A percentile compares a stretch with the other conserved stretches of the same genome.
phyloP scores from a whole-genome alignment of 441 rosid species.

The Geranium incanum region DNA sequence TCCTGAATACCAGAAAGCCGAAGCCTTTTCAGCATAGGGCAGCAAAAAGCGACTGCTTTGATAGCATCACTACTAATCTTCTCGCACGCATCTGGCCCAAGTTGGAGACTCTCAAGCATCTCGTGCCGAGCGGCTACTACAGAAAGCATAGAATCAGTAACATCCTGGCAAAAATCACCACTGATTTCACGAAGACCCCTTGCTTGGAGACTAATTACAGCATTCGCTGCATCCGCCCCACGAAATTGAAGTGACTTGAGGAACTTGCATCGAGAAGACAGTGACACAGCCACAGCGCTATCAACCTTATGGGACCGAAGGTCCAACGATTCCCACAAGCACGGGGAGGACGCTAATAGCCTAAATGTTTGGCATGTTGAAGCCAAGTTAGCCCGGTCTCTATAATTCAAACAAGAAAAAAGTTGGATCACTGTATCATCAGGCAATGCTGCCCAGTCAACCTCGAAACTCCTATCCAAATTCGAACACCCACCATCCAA shows the following conservation, averaged over 20 bases:
- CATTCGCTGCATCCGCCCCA: slow-evolving; percentile 86
- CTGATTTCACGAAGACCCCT: slow-evolving; percentile 60
- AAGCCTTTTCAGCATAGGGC: slow-evolving; percentile 71
- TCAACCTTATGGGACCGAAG: slow-evolving; percentile 80
- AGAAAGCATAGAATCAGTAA: slow-evolving; percentile 80
- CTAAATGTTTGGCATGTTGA: slow-evolving; percentile 78
- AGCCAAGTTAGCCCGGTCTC: slow-evolving; percentile 79
- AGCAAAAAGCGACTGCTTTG: slow-evolving; percentile 66
- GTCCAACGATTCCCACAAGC: slow-evolving; percentile 79
- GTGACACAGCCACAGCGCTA: slow-evolving; percentile 43
- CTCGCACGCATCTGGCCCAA: slow-evolving; percentile 92
- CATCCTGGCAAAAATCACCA: slow-evolving; percentile 84
- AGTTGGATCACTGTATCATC: slow-evolving; percentile 80
- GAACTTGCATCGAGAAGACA: slow-evolving; percentile 58
- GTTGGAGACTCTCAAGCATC: slow-evolving; percentile 74
- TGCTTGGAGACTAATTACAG: slow-evolving; percentile 62
- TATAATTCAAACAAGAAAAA: slow-evolving; percentile 70
- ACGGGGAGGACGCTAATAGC: slow-evolving; percentile 55
- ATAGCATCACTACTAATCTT: slow-evolving; percentile 88
- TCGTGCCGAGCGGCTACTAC: slow-evolving; percentile 82
- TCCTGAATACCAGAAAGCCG: slow-evolving; percentile 80
- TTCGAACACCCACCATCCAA: neutral
- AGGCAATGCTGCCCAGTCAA: slow-evolving; percentile 77
- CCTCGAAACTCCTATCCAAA: slow-evolving; percentile 14
- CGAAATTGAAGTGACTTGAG: slow-evolving; percentile 71